phyloP scores from a whole-genome alignment of 176 grass and related monocot species.

The Carex cristatella region DNA sequence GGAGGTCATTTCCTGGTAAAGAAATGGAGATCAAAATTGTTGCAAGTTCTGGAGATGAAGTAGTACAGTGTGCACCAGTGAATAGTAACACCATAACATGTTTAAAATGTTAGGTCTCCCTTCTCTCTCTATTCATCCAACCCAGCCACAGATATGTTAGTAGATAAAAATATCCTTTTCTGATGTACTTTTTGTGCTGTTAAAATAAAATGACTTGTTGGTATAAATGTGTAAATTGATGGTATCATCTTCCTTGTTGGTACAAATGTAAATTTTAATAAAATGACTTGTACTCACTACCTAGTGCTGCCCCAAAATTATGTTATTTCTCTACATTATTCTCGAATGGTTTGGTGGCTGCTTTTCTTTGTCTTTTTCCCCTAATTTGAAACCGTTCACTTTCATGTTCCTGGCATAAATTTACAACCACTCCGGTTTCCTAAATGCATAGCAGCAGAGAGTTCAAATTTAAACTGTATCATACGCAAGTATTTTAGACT shows the following conservation, averaged over 20 bases:
- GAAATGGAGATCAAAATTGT: conserved; percentile 20
- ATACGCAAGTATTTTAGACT: neutral
- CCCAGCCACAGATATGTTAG: neutral
- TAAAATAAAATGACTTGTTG: neutral
- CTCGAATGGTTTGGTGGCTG: neutral
- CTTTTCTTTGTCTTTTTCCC: neutral
- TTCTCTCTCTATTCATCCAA: neutral
- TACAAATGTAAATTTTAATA: neutral
- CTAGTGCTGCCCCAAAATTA: neutral
- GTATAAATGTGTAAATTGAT: neutral
- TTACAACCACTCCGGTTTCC: neutral
- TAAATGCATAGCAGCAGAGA: neutral
- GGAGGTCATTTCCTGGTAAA: conserved; percentile 62
- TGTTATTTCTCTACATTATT: neutral
- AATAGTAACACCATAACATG: conserved; percentile 43
- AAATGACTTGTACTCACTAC: neutral
- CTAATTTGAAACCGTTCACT: neutral
- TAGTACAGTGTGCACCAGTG: conserved; percentile 38
- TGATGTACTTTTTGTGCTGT: neutral
- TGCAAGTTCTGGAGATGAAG: conserved; percentile 23
- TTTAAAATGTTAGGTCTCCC: neutral
- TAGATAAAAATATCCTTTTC: neutral
- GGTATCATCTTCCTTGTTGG: neutral
- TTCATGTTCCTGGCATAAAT: neutral
- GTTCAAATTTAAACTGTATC: neutral